A percentile compares a stretch with the other conserved stretches of the same genome.
phyloP scores from a whole-genome alignment of 2,329 filamentous ascomycete genomes.

The Aspergillus japonicus region DNA sequence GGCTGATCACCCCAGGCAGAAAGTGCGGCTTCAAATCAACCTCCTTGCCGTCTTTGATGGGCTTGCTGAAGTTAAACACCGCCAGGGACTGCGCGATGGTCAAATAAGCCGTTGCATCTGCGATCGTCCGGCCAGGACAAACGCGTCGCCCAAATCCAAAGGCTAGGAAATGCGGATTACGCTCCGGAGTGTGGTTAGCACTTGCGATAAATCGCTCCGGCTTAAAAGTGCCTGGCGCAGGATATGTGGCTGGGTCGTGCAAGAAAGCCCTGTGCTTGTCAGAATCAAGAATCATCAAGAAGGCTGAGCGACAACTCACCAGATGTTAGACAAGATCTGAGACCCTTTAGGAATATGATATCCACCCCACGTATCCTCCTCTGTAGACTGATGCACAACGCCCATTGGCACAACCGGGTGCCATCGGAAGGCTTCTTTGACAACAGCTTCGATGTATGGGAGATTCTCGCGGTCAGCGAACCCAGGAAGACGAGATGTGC shows the following conservation, averaged over 20 bases:
- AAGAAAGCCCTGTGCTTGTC: neutral
- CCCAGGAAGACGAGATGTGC: conserved; percentile 1
- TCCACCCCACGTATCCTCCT: conserved; percentile 25
- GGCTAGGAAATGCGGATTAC: conserved; percentile 7
- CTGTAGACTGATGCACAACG: conserved; percentile 26
- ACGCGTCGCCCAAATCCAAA: conserved; percentile 15
- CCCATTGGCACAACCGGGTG: conserved; percentile 31
- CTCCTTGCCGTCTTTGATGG: conserved; percentile 1
- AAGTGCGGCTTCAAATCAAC: neutral
- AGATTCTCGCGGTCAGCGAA: conserved; percentile 7
- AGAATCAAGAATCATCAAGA: neutral
- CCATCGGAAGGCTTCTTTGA: conserved; percentile 40
- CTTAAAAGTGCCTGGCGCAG: neutral
- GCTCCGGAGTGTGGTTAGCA: conserved; percentile 6
- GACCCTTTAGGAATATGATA: conserved; percentile 25
- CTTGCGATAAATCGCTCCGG: conserved; percentile 9
- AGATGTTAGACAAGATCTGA: neutral
- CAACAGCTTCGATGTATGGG: conserved; percentile 35
- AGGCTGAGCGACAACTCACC: neutral
- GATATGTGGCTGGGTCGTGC: conserved; percentile 3
- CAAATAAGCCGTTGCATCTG: conserved; percentile 9
- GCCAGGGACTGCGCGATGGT: conserved; percentile 9
- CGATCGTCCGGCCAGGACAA: conserved; percentile 12
- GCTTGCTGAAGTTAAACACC: conserved; percentile 3
- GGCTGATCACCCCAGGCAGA: conserved; percentile 8